Percentiles rank a stretch among this genome's conserved stretches.
Evolutionary conservation across 495 filamentous ascomycete species (phyloP).

Genomic region (Neurospora sp.): DNA sequence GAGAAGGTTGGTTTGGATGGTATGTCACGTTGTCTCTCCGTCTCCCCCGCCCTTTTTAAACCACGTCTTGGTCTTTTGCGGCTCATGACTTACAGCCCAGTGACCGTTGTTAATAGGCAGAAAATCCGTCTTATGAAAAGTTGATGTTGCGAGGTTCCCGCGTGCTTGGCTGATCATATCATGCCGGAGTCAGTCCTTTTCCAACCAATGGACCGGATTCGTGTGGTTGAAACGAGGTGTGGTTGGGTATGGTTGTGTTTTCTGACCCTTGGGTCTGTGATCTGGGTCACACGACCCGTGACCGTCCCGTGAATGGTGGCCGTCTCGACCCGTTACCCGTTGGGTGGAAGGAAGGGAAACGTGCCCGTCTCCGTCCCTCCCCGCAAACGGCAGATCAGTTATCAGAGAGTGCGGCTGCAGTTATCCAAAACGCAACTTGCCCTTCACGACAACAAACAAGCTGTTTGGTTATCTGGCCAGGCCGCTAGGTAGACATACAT

Average conservation of each 20-base stretch:
- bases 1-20: background rate
- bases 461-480: too few relatives aligned
- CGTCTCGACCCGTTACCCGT: background rate
- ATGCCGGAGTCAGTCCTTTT: background rate
- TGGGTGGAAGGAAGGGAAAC: background rate
- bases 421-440: background rate
- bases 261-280: background rate
- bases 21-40: background rate
- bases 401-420: background rate
- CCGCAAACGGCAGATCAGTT: background rate
- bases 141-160: background rate
- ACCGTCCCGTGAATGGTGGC: background rate
- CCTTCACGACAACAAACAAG: too few relatives aligned
- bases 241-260: background rate
- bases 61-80: background rate
- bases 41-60: background rate
- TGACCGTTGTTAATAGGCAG: background rate
- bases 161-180: background rate
- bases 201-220: background rate
- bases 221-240: background rate
- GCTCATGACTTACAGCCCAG: background rate
- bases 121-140: background rate
- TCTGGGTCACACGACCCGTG: background rate
- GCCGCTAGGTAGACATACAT: background rate
- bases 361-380: background rate